phyloP scores from a whole-genome alignment of 2,329 filamentous ascomycete species.

The Sordariomycetes sp. region DNA sequence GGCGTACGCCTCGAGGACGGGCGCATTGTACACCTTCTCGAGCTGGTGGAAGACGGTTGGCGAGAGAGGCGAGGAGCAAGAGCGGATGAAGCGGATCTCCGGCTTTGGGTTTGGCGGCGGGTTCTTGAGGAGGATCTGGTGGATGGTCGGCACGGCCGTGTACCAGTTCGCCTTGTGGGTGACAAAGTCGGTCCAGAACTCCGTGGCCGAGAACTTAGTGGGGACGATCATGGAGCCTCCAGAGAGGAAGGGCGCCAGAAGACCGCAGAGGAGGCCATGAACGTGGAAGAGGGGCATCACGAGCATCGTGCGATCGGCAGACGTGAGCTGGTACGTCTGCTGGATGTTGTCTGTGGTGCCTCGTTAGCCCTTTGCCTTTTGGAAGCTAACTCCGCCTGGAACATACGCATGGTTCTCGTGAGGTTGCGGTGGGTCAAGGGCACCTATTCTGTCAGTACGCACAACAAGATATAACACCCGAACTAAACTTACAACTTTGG shows the following conservation, averaged over 20 bases:
- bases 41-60: constrained; percentile 74
- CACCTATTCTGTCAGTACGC: constrained; percentile 31
- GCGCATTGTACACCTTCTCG: constrained; percentile 64
- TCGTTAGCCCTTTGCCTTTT: background rate
- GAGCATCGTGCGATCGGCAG: constrained; percentile 67
- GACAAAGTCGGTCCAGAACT: constrained; percentile 74
- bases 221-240: constrained; percentile 75
- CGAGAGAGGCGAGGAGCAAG: constrained; percentile 74
- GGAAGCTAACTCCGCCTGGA: background rate
- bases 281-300: constrained; percentile 91
- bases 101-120: constrained; percentile 58
- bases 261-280: constrained; percentile 74
- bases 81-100: constrained; percentile 75
- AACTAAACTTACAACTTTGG: constrained; percentile 57
- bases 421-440: constrained; percentile 75
- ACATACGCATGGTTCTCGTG: constrained; percentile 64
- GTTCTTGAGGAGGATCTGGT: constrained; percentile 75
- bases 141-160: constrained; percentile 85
- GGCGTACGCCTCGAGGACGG: constrained; percentile 81
- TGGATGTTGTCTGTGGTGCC: constrained; percentile 55
- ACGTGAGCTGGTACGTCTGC: constrained; percentile 62
- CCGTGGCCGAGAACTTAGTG: constrained; percentile 65
- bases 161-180: constrained; percentile 78
- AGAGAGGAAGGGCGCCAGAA: constrained; percentile 65
- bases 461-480: background rate